phyloP scores from a whole-genome alignment of 495 filamentous ascomycete species.

The Daldinia childiae region DNA sequence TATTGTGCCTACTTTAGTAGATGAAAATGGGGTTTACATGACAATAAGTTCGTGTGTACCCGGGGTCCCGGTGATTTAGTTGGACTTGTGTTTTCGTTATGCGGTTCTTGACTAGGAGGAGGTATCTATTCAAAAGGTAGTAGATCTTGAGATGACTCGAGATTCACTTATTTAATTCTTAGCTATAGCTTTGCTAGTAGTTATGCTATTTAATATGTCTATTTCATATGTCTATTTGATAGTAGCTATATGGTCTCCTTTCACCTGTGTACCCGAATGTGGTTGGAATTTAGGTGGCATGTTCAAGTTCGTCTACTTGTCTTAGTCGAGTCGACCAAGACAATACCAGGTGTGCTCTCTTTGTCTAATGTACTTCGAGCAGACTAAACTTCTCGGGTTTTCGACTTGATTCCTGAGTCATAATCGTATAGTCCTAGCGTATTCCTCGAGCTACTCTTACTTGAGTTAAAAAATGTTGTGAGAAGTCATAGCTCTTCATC shows the following conservation, averaged over 20 bases:
- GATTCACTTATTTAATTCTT: background rate
- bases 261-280: background rate
- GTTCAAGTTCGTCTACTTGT: background rate
- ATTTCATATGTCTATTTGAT: too few relatives aligned
- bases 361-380: background rate
- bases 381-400: background rate
- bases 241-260: background rate
- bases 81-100: background rate
- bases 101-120: too few relatives aligned
- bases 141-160: background rate
- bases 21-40: too few relatives aligned
- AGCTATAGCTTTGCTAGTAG: background rate
- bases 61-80: too few relatives aligned
- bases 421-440: background rate
- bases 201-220: too few relatives aligned
- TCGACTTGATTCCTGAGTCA: background rate
- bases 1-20: too few relatives aligned
- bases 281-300: background rate
- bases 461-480: background rate
- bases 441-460: background rate
- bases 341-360: background rate
- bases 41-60: too few relatives aligned
- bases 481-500: background rate
- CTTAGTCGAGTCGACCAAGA: background rate
- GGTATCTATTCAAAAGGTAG: too few relatives aligned